Evolutionary conservation across 805 yeast species (phyloP).

Genomic region (Metschnikowia lachancei): DNA sequence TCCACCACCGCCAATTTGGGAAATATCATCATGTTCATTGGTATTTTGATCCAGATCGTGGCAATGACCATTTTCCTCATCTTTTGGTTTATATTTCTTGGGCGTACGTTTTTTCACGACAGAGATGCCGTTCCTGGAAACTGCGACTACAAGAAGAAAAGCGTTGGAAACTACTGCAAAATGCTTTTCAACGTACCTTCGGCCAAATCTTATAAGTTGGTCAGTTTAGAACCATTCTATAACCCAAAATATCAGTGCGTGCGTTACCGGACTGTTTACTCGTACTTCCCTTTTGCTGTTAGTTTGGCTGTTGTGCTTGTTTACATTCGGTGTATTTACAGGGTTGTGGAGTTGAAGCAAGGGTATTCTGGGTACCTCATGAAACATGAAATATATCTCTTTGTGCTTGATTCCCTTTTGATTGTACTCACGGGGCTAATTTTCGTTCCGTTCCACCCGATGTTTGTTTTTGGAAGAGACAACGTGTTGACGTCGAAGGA

Average conservation of each 20-base stretch:
- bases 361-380: slow-evolving; percentile 40
- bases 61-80: slow-evolving; percentile 38
- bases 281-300: slow-evolving; percentile 35
- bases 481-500: slow-evolving; percentile 16
- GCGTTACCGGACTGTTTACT: slow-evolving; percentile 26
- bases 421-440: slow-evolving; percentile 35
- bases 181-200: slow-evolving; percentile 25
- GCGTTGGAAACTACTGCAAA: slow-evolving; percentile 26
- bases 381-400: slow-evolving; percentile 34
- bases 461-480: slow-evolving; percentile 32
- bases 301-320: slow-evolving; percentile 33
- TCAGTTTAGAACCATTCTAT: slow-evolving; percentile 30
- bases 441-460: slow-evolving; percentile 40
- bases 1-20: slow-evolving; percentile 30
- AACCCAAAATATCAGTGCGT: slow-evolving; percentile 26
- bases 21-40: slow-evolving; percentile 37
- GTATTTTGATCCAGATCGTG: slow-evolving; percentile 37
- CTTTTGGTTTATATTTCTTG: slow-evolving; percentile 38
- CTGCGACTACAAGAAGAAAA: slow-evolving; percentile 9
- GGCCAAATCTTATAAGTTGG: slow-evolving; percentile 20
- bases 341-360: slow-evolving; percentile 42
- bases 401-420: slow-evolving; percentile 41
- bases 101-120: slow-evolving; percentile 32
- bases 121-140: slow-evolving; percentile 13
- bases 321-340: slow-evolving; percentile 37